Percentiles rank a stretch among this genome's conserved stretches.
Conservation (phyloP, 1,284 basidiomycete species). For the Golubevia sp. region DNA sequence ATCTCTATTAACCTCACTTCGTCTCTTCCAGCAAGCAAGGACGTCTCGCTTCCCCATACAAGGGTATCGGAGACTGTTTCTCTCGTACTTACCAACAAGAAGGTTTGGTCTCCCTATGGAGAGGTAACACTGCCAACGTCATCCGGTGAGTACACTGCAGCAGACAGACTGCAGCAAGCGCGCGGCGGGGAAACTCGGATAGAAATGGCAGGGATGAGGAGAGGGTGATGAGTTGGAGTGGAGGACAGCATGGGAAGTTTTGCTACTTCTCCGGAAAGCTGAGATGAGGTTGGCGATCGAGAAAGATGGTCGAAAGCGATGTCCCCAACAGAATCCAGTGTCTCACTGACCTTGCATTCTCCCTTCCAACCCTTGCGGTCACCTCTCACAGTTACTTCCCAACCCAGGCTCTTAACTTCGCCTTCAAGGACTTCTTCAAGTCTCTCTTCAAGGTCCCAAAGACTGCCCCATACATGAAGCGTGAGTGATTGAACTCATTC, state of each 20-base stretch:
- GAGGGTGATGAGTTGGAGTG: too few relatives aligned
- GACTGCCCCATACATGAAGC: conserved; percentile 59
- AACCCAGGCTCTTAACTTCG: conserved; percentile 2
- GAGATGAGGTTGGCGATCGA: too few relatives aligned
- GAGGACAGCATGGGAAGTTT: too few relatives aligned
- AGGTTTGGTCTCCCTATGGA: conserved; percentile 60
- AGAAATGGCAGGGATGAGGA: too few relatives aligned
- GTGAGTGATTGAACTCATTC: not conserved
- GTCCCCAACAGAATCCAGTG: too few relatives aligned
- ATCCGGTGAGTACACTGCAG: conserved; percentile 52
- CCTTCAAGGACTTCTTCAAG: conserved; percentile 58
- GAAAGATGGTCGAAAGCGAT: too few relatives aligned
- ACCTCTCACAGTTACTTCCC: conserved; percentile 1
- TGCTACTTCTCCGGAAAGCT: too few relatives aligned
- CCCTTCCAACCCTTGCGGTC: not conserved
- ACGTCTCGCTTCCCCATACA: conserved; percentile 60
- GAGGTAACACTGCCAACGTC: conserved; percentile 62
- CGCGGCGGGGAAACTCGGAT: too few relatives aligned
- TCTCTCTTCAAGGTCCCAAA: conserved; percentile 57
- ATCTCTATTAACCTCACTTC: not conserved
- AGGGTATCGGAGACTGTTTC: conserved; percentile 62
- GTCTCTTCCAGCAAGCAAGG: conserved; percentile 45
- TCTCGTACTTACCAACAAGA: conserved; percentile 60
- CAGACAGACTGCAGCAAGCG: too few relatives aligned
- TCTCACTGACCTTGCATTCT: conserved; percentile 60